A percentile compares a stretch with the other conserved stretches of the same genome.
phyloP scores from a whole-genome alignment of 805 yeast genomes.

The Metschnikowia bowlesiae region DNA sequence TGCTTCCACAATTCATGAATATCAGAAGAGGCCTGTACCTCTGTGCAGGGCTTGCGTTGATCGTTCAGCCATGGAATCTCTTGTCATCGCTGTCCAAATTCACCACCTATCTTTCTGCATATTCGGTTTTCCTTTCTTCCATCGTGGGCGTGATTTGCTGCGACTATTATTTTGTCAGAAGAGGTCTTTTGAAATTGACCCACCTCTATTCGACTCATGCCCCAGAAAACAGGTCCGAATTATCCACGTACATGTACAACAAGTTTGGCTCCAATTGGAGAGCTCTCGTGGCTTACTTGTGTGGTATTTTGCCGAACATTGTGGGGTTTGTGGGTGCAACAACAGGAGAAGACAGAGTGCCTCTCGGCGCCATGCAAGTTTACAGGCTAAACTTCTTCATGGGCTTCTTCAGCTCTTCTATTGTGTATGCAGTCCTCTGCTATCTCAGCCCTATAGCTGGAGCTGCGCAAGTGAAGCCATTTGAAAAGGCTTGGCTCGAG shows the following conservation, averaged over 20 bases:
- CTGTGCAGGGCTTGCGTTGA: slow-evolving; percentile 66
- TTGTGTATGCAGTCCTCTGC: slow-evolving; percentile 51
- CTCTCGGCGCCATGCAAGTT: slow-evolving; percentile 70
- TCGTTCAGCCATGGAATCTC: slow-evolving; percentile 82
- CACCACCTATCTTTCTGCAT: slow-evolving; percentile 76
- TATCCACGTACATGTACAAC: slow-evolving; percentile 55
- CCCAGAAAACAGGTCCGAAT: slow-evolving; percentile 26
- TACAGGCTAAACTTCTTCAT: slow-evolving; percentile 72
- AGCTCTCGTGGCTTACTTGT: slow-evolving; percentile 73
- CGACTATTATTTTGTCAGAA: slow-evolving; percentile 63
- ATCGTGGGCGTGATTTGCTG: slow-evolving; percentile 73
- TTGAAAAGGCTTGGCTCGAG: slow-evolving; percentile 60
- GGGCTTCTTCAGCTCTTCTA: slow-evolving; percentile 61
- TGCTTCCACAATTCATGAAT: slow-evolving; percentile 58
- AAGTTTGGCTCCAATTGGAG: slow-evolving; percentile 74
- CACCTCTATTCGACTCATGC: slow-evolving; percentile 56
- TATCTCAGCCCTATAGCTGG: slow-evolving; percentile 50
- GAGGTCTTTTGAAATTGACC: slow-evolving; percentile 60
- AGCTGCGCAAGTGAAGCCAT: slow-evolving; percentile 27
- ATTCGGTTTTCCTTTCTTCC: slow-evolving; percentile 75
- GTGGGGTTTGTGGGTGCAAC: slow-evolving; percentile 81
- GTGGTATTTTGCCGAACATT: slow-evolving; percentile 79
- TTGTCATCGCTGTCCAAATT: slow-evolving; percentile 60
- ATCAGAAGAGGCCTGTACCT: slow-evolving; percentile 79
- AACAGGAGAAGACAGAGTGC: slow-evolving; percentile 65